Base-by-base conservation (phyloP, 176 grass and related monocot genomes). In the Triticum turgidum region DNA sequence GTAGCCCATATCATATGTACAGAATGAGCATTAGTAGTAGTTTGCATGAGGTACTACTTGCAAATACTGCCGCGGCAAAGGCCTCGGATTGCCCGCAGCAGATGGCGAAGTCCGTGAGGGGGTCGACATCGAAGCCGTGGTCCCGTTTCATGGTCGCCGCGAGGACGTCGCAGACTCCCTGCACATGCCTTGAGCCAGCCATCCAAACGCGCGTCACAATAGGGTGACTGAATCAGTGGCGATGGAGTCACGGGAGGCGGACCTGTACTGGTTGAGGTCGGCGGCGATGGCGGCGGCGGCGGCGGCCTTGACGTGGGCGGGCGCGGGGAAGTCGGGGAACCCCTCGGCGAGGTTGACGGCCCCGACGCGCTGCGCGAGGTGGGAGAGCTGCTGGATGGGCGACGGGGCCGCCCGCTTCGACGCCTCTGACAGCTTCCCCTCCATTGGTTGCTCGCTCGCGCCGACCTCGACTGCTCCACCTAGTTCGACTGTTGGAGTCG, bases 271-370 rank as follows among this genome's bases (percentile, higher is more conserved):
- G 90, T 98, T 98, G 86, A 74, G 64, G 82, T 98, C 90, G 44
- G 86, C 80, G 65, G 78, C 70, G 82, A 95, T 95, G 90, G 96
- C 93, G 32, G 89, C 74, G 41, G 86, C 35, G 6, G 96, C 93
- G 47, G 93, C 86, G 49, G 62, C 81, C 88, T 98, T 98, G 82
- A 95, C 27, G 75, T 90, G 83, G 11, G 64, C 37, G 35, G 91
- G 91, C 8, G 93, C 93, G 32, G 96, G 86, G 90, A 98, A 98
- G 88, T 98, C 91, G 6, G 93, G 96, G 88, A 91, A 98, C 22
- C 93, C 96, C 88, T 95, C 96, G 77, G 93, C 91, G n/a, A 98
- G 90, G 91, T 98, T 95, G 86, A 98, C 79, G 64, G 93, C 91
- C 44, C 93, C 91, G 30, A 83, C 91, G 24, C 90, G 85, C 90